Evolutionary conservation across 805 yeast species (phyloP), one percentile per base, ranked within the genome.

Genomic region (Kuraishia floccosa): DNA sequence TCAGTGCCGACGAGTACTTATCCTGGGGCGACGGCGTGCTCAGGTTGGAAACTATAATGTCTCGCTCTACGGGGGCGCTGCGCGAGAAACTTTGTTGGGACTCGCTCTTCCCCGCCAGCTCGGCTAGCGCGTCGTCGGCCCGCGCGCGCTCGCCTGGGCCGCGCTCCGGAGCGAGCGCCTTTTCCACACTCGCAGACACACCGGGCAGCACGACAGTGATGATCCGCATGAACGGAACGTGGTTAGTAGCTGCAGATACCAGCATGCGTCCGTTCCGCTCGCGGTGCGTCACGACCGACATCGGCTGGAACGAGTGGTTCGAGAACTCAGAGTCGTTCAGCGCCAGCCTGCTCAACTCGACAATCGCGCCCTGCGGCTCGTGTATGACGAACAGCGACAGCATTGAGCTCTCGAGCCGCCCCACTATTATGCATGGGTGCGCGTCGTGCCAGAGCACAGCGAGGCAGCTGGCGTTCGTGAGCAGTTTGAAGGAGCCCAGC

Each of bases 301-400:
- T 60, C 10, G 82, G 77, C 12, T 76, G 65, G 49, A 82, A 82
- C 0, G 76, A 65, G 40, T 71, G 67, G 14, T 72, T 65, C 5
- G 77, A 64, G 39, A 79, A 82, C 42, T 79, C 80, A 1, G 91
- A 78, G 46, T 76, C 86, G 48, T 78, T 80, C 28, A 80, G 52
- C 0, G 89, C 76, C 5, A 81, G 46, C 37, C 63, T 63, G 30
- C 56, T 57, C 3, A 58, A 18, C 34, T 64, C 66, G 2, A 44
- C 30, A 2, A 72, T 30, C 9, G 36, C 33, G 16, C 42, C 13
- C 4, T 27, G 13, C 42, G 38, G 25, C 6, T 34, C 33, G 14
- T 30, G 22, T 13, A 58, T 30, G 0, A 48, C 27, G 31, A 64
- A 60, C n/a, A 71, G 61, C 3, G 69, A 62, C 24, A 81, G 35